A percentile compares a stretch with the other conserved stretches of the same genome.
Conservation (phyloP, 306 rosid species). For the Glycyrrhiza uralensis region DNA sequence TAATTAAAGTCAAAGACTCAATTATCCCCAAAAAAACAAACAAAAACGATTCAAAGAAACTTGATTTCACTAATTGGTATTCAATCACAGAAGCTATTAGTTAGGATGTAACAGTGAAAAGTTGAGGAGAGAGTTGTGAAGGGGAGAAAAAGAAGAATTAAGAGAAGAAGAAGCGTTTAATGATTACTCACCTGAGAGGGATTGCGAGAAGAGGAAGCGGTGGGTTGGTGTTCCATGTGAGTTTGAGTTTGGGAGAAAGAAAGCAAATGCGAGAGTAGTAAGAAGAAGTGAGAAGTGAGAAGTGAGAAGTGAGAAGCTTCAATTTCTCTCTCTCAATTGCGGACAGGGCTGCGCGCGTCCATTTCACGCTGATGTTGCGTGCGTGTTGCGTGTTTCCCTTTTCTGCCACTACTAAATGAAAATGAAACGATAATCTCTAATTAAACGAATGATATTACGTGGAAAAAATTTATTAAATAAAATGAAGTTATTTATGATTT, state of each 20-base stretch:
- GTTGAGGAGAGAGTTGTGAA: no score
- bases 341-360: not conserved
- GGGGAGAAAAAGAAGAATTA: not conserved
- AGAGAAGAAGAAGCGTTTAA: not conserved
- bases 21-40: no score
- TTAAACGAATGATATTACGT: no score
- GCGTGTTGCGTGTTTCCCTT: not conserved
- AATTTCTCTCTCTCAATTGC: not conserved
- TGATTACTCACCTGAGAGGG: not conserved
- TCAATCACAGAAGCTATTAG: no score
- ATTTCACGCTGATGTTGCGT: not conserved
- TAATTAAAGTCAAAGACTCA: no score
- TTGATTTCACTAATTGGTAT: no score
- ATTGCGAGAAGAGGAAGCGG: not conserved
- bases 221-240: not conserved
- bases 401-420: no score
- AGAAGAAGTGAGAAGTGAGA: not conserved
- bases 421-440: no score
- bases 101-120: no score
- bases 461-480: no score
- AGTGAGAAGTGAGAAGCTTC: not conserved
- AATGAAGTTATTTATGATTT: no score
- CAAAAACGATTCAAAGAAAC: no score
- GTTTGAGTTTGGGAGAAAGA: not conserved
- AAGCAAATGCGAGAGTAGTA: not conserved